Evolutionary conservation across 73 alveolate genomes (phyloP), one percentile per base, ranked within the genome.

Genomic region (Paramecium bursaria): DNA sequence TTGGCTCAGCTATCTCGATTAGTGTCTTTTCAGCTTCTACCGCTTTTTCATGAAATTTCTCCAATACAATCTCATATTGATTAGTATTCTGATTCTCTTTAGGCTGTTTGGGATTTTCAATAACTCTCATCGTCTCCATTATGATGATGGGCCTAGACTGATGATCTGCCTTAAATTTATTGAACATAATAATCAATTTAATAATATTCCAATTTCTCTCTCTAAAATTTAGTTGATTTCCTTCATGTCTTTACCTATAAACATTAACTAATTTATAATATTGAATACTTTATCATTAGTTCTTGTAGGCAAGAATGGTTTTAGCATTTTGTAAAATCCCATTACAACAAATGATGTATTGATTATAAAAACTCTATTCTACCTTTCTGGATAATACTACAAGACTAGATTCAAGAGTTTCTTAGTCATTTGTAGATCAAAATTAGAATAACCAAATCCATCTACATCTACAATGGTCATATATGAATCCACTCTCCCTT

Each of bases 241-340:
- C 19, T 9, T 17, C 33, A 25, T 57, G 33, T 57, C 76, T n/a
- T 57, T 57, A 10, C 76, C 76, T 26, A 57, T 23, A 57, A 57
- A 57, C 1, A 57, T 57, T 23, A 57, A 10, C 76, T 57, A 27
- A 2, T 30, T 30, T 57, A 6, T 19, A 27, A 1, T 27, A 4
- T 6, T 1, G 15, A 10, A 2, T 57, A 57, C 76, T 30, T 57
- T 57, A 57, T 57, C 76, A 57, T 57, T 57, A 25, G 76, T 57
- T 3, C 76, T 23, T 27, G 76, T 57, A n/a, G 76, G 76, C 51
- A 57, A 30, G 76, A 57, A 57, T 23, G 76, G 76, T 9, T 57
- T 57, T 27, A 57, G 33, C 76, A 57, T 57, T 30, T 57, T 57
- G 17, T 57, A 57, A 30, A 57, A 57, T 27, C 76, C 76, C 76